Evolutionary conservation across 225 moss, liverwort and hornwort species (phyloP).

Genomic region (Rhytidiadelphus loreus): DNA sequence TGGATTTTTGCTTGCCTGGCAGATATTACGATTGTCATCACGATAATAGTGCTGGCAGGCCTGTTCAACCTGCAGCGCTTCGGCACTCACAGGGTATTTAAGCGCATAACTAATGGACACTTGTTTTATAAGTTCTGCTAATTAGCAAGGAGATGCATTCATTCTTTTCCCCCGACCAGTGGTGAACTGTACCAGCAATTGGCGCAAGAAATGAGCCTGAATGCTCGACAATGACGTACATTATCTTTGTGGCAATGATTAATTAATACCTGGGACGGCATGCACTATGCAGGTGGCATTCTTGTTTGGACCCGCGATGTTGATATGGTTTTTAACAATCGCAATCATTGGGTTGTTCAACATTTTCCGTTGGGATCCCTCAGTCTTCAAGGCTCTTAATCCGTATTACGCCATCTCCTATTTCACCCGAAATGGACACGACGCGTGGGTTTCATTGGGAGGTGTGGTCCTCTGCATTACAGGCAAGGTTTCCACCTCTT

Average conservation of each 20-base stretch:
- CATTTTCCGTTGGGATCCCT: conserved; percentile 34
- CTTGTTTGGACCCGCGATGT: conserved; percentile 36
- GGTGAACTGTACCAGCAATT: not conserved
- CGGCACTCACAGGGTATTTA: conserved; percentile 50
- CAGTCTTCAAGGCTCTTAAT: conserved; percentile 41
- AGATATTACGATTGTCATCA: conserved; percentile 35
- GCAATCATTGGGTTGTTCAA: conserved; percentile 35
- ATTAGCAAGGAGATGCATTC: not conserved
- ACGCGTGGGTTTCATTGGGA: conserved; percentile 42
- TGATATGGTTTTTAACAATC: conserved; percentile 42
- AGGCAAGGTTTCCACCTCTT: conserved; percentile 14
- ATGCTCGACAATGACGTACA: not conserved
- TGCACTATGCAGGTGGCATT: conserved; percentile 27
- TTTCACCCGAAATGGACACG: conserved; percentile 19
- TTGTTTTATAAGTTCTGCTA: not conserved
- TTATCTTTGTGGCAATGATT: not conserved
- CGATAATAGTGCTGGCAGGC: conserved; percentile 27
- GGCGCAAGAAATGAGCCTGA: not conserved
- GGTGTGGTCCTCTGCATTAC: conserved; percentile 56
- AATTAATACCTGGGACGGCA: not conserved
- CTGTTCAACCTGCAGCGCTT: conserved; percentile 56
- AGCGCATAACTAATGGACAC: not conserved
- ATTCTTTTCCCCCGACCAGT: not conserved
- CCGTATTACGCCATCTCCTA: not conserved
- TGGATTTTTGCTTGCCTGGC: not conserved